These are phyloP conservation scores for Suillus brevipes DNA, from an alignment of 768 basidiomycete genomes.

Conservation along the genomic window DNA sequence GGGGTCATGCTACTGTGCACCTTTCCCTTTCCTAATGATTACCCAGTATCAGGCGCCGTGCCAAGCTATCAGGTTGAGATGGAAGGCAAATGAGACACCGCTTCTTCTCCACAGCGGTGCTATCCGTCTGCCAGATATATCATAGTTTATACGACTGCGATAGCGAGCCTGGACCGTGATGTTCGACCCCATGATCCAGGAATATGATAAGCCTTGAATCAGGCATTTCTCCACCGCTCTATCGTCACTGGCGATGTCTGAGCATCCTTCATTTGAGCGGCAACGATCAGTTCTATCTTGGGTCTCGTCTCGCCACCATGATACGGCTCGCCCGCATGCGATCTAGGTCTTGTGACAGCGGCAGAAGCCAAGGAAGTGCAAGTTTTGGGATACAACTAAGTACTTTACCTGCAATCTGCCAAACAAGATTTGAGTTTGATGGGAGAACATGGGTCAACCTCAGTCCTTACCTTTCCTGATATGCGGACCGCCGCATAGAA, in stretches of 20 bases:
- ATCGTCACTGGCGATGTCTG: constrained; percentile 25
- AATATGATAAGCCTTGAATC: constrained; percentile 16
- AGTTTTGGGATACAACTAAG: constrained; percentile 24
- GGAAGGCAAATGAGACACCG: constrained; percentile 38
- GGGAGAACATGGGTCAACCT: neutral
- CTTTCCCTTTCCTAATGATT: neutral
- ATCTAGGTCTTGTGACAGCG: constrained; percentile 21
- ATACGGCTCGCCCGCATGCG: constrained; percentile 30
- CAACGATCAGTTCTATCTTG: constrained; percentile 25
- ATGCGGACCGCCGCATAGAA: constrained; percentile 95
- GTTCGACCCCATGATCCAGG: constrained; percentile 19
- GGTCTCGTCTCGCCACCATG: constrained; percentile 37
- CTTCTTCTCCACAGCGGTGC: constrained; percentile 45
- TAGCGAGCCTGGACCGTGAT: constrained; percentile 30
- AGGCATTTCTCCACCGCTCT: constrained; percentile 19
- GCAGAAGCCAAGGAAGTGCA: constrained; percentile 22
- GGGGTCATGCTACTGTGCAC: neutral
- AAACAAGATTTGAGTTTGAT: constrained; percentile 4
- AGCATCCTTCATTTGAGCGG: constrained; percentile 23
- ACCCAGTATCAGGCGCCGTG: neutral
- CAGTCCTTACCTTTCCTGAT: constrained; percentile 71
- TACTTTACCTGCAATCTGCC: constrained; percentile 52
- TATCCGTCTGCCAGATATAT: constrained; percentile 1
- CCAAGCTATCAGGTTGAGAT: neutral
- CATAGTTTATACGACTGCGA: constrained; percentile 19